phyloP scores from a whole-genome alignment of 1,284 basidiomycete genomes.

The Rhodofomes roseus region DNA sequence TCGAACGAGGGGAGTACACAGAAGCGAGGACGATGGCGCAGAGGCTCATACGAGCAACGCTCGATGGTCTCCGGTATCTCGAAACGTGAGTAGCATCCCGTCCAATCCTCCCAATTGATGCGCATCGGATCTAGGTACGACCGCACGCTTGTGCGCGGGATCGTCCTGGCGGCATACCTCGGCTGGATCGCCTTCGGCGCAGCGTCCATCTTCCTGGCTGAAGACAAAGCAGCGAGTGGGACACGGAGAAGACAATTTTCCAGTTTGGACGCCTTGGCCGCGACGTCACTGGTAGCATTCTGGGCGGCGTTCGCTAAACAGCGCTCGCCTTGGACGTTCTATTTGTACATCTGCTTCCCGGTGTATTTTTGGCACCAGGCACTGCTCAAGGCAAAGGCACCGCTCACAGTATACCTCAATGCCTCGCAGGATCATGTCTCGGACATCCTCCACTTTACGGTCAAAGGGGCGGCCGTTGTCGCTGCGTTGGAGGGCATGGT shows the following conservation, averaged over 20 bases:
- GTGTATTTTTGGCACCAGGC: conserved; percentile 70
- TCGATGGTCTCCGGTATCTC: conserved; percentile 76
- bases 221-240: neutral
- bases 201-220: conserved; percentile 42
- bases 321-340: conserved; percentile 70
- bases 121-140: conserved; percentile 53
- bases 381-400: conserved; percentile 20
- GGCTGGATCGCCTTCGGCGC: conserved; percentile 76
- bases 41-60: conserved; percentile 51
- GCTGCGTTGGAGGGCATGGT: conserved; percentile 67
- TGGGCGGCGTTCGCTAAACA: conserved; percentile 60
- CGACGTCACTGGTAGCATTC: conserved; percentile 35
- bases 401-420: conserved; percentile 15
- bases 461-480: conserved; percentile 33
- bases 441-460: conserved; percentile 15
- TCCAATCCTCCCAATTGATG: neutral
- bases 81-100: conserved; percentile 53
- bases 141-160: conserved; percentile 63
- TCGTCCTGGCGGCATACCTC: conserved; percentile 72
- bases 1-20: conserved; percentile 43
- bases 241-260: neutral
- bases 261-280: conserved; percentile 23
- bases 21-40: conserved; percentile 48
- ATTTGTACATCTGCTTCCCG: conserved; percentile 74
- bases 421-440: neutral